Conservation (phyloP, 306 rosid genomes). For the Astragalus membranaceus region DNA sequence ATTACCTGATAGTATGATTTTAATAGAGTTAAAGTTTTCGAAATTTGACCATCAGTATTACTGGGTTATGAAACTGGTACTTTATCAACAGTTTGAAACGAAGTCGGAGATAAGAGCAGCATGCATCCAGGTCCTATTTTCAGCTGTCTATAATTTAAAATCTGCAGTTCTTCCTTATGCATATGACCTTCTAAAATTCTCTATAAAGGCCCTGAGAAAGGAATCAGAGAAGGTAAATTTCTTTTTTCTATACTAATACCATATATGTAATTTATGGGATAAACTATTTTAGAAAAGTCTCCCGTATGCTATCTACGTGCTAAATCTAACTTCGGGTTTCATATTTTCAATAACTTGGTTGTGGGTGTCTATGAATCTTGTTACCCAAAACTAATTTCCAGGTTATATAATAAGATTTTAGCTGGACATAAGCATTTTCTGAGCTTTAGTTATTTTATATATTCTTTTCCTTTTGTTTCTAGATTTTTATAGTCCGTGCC, state of each 20-base stretch:
- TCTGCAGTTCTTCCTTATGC: slow-evolving; percentile 59
- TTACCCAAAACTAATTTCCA: background rate
- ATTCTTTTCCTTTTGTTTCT: background rate
- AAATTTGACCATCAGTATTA: slow-evolving; percentile 4
- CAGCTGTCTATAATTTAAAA: slow-evolving; percentile 77
- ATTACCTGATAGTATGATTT: background rate
- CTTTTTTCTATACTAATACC: background rate
- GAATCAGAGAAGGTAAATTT: slow-evolving; percentile 61
- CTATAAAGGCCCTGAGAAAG: slow-evolving; percentile 55
- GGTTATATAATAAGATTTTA: background rate
- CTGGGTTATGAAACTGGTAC: slow-evolving; percentile 22
- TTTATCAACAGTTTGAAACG: slow-evolving; percentile 37
- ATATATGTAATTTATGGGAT: background rate
- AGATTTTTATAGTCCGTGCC: background rate
- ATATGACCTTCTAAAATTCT: slow-evolving; percentile 50
- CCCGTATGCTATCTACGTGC: background rate
- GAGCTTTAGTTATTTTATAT: background rate
- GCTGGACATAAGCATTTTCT: background rate
- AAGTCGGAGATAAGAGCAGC: slow-evolving; percentile 71
- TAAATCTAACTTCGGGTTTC: background rate
- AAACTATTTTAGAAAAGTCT: background rate
- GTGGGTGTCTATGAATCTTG: background rate
- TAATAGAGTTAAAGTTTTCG: background rate
- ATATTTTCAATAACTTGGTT: background rate
- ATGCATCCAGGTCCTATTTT: slow-evolving; percentile 75